Conservation (phyloP, 208 protist species). For the Naegleria gruberi region DNA sequence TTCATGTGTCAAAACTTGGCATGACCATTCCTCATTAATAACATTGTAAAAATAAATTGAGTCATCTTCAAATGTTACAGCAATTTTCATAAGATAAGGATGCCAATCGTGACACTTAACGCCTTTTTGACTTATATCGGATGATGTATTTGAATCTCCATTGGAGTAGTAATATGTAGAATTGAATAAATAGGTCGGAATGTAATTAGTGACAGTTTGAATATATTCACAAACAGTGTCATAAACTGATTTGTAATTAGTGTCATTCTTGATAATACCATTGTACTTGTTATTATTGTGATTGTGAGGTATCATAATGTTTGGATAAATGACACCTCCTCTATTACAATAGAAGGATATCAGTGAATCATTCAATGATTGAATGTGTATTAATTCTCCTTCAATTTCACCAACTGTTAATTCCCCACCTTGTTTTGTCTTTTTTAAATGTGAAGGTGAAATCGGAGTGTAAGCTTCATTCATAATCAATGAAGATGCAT, state of each 20-base stretch:
- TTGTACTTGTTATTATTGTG: background rate
- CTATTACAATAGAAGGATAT: background rate
- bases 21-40: background rate
- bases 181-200: no score
- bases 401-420: background rate
- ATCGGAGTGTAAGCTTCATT: no score
- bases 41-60: background rate
- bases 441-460: background rate
- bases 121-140: no score
- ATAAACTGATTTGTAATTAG: background rate
- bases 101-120: background rate
- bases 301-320: background rate
- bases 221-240: background rate
- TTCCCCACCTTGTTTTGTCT: background rate
- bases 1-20: background rate
- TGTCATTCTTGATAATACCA: no score
- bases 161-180: no score
- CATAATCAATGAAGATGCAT: no score
- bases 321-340: background rate
- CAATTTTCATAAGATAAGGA: background rate
- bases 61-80: background rate
- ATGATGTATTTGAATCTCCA: no score
- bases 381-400: background rate
- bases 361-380: background rate
- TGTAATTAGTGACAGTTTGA: background rate